Evolutionary conservation across 2,329 filamentous ascomycete genomes (phyloP), one percentile per base, ranked within the genome.

Genomic region (Sporothrix variecibatus): DNA sequence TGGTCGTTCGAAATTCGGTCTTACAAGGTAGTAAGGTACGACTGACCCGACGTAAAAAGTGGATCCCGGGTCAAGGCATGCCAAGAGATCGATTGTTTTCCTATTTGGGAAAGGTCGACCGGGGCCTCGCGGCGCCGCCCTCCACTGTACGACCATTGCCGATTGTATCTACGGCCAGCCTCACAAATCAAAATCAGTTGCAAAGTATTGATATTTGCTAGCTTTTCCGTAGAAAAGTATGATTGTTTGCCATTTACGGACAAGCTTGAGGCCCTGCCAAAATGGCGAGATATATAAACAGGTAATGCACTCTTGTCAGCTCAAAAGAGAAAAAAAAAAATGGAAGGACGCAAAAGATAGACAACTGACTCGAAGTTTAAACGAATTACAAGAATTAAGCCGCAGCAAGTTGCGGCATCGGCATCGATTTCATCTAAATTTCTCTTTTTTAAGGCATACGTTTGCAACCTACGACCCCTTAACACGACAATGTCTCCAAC

Each of bases 81-180:
- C 53, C 53, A 72, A 72, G 53, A 12, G 20, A 40, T 72, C 28
- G 46, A 71, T 43, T 71, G 31, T 56, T 71, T 71, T 71, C 68
- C 68, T 58, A 71, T 53, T 56, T 20, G 49, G 68, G 68, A 71
- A 71, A 58, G 68, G 68, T 20, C 43, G 65, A 12, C 62, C 38
- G 38, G 34, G 62, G 34, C n/a, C 11, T 8, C 40, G 28, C n/a
- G 38, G 62, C 62, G n/a, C 38, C 2, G 38, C 38, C 34, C 17
- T 23, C 3, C 15, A 15, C 58, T 64, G 15, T n/a, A 12, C 40
- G 8, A 43, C 40, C 40, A 6, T 31, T 38, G 11, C 31, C 3
- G 17, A 2, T 3, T 64, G 12, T 31, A 31, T n/a, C 58, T 34
- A 15, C 28, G 17, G 28, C 58, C 26, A 49, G 20, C 15, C 58